Conservation (phyloP, 176 grass and related monocot species). For the Eleusine coracana region DNA sequence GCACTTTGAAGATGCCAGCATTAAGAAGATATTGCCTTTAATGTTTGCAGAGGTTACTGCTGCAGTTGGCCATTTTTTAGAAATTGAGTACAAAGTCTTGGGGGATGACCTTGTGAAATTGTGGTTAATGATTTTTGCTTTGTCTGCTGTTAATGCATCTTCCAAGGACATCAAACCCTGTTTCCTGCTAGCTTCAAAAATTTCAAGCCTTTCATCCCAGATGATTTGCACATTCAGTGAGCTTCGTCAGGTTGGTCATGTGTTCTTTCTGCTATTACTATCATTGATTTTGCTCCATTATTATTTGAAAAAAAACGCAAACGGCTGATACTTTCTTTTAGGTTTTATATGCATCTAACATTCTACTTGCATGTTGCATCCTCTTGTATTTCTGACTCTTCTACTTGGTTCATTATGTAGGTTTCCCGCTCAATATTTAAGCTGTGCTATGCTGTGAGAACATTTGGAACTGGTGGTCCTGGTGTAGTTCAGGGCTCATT, state of each 20-base stretch:
- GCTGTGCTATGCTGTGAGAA: slow-evolving; percentile 75
- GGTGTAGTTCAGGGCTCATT: slow-evolving; percentile 43
- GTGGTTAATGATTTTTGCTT: slow-evolving; percentile 89
- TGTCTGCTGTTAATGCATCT: slow-evolving; percentile 73
- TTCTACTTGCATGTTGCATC: background rate
- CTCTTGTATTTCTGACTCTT: slow-evolving; percentile 22
- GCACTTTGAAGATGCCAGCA: slow-evolving; percentile 54
- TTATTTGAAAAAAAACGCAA: slow-evolving; percentile 19
- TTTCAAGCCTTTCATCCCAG: slow-evolving; percentile 71
- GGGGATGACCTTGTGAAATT: slow-evolving; percentile 65
- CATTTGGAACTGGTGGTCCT: slow-evolving; percentile 53
- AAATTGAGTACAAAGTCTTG: slow-evolving; percentile 89
- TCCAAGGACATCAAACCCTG: slow-evolving; percentile 60
- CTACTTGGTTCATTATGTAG: slow-evolving; percentile 52
- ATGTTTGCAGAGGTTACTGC: slow-evolving; percentile 72
- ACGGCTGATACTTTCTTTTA: background rate
- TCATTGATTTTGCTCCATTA: background rate
- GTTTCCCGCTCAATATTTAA: slow-evolving; percentile 72
- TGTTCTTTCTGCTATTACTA: slow-evolving; percentile 29
- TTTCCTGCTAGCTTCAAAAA: slow-evolving; percentile 67
- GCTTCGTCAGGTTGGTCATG: slow-evolving; percentile 89
- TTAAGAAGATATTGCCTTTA: slow-evolving; percentile 81
- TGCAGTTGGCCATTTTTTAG: slow-evolving; percentile 71
- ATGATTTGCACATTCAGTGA: slow-evolving; percentile 82
- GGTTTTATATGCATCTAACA: slow-evolving; percentile 16